These are phyloP conservation scores for Acacia concinna DNA, from an alignment of 331 rosid species.

Conservation along the genomic window DNA sequence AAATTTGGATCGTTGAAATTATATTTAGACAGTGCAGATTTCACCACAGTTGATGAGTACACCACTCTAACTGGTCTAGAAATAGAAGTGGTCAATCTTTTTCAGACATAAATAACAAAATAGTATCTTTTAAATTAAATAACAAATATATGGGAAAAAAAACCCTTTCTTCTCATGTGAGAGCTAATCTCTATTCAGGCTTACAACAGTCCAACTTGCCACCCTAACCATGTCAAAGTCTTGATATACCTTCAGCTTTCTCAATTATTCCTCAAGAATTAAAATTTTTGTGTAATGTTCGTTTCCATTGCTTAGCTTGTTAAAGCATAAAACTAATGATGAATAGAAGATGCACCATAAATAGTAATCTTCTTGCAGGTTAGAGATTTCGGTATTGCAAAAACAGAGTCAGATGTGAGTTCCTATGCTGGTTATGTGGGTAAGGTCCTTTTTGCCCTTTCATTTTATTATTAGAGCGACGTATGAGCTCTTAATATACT, in stretches of 20 bases:
- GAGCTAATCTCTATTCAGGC: background rate
- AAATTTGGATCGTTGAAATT: no score
- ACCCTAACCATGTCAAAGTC: background rate
- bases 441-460: constrained; percentile 28
- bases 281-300: background rate
- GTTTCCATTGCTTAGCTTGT: background rate
- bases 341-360: background rate
- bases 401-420: constrained; percentile 71
- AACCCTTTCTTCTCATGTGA: background rate
- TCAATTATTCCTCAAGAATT: background rate
- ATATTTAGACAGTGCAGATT: no score
- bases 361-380: constrained; percentile 47
- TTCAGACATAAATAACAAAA: background rate
- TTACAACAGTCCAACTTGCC: background rate
- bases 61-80: no score
- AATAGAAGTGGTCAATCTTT: background rate
- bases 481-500: background rate
- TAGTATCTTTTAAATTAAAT: background rate
- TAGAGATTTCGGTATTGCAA: constrained; percentile 76
- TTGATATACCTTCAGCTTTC: background rate
- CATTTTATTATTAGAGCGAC: background rate
- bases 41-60: no score
- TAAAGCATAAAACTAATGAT: background rate
- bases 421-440: constrained; percentile 87
- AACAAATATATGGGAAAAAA: background rate